Percentiles rank a stretch among this genome's conserved stretches.
Evolutionary conservation across 495 filamentous ascomycete genomes (phyloP).

Genomic region (Hypomontagnella submonticulosa): DNA sequence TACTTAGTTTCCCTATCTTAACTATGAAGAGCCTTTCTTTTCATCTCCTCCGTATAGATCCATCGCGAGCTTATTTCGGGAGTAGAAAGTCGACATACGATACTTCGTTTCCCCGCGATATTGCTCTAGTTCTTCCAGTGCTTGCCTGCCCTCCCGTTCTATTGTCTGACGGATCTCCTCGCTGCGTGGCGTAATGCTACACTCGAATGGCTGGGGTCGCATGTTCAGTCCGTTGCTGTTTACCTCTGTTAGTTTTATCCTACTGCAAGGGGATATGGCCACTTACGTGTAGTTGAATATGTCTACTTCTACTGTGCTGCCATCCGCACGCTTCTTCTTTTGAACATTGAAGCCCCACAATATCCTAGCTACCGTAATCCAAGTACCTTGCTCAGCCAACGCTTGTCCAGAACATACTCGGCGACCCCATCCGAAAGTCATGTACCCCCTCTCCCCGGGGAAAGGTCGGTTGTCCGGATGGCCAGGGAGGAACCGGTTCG

Average conservation of each 20-base stretch:
- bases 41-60: conserved; percentile 39
- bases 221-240: conserved; percentile 67
- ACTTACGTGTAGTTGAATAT: conserved; percentile 58
- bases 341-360: conserved; percentile 67
- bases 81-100: conserved; percentile 65
- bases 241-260: conserved; percentile 27
- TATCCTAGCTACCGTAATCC: conserved; percentile 64
- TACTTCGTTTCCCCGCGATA: conserved; percentile 70
- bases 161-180: conserved; percentile 63
- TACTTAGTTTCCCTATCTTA: neutral
- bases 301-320: conserved; percentile 63
- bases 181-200: conserved; percentile 60
- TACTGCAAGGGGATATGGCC: neutral
- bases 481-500: conserved; percentile 59
- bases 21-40: conserved; percentile 13
- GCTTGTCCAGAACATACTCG: conserved; percentile 69
- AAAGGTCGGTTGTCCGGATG: conserved; percentile 64
- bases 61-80: conserved; percentile 41
- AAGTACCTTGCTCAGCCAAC: conserved; percentile 67
- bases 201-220: conserved; percentile 64
- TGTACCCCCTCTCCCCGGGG: conserved; percentile 68
- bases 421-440: conserved; percentile 73
- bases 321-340: conserved; percentile 59
- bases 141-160: conserved; percentile 65
- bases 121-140: conserved; percentile 61